Conservation (phyloP, 257 asterid species). For the Fraxinus quadrangulata region DNA sequence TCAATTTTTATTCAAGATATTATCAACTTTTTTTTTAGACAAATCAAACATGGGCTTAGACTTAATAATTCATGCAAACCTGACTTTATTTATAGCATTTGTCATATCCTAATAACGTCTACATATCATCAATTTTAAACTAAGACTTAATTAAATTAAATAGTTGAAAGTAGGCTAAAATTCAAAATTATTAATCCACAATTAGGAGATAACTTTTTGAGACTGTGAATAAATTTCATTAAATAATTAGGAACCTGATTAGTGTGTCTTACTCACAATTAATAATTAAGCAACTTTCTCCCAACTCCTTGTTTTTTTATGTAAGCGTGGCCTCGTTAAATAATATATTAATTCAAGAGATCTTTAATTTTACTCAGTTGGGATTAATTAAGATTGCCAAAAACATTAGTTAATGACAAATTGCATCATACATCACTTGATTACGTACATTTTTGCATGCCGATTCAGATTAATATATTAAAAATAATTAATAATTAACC, state of each 20-base stretch:
- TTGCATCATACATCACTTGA: slow-evolving; percentile 20
- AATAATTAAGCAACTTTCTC: slow-evolving; percentile 8
- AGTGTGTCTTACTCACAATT: background rate
- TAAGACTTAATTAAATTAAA: slow-evolving; percentile 18
- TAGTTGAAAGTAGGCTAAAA: slow-evolving; percentile 30
- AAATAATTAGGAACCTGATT: background rate
- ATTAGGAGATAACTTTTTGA: slow-evolving; percentile 24
- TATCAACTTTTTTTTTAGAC: too few species aligned
- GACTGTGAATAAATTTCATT: slow-evolving; percentile 10
- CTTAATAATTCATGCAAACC: too few species aligned
- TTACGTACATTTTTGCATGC: background rate
- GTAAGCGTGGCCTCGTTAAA: background rate
- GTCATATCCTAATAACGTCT: too few species aligned
- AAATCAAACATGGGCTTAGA: too few species aligned
- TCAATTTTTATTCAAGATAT: too few species aligned
- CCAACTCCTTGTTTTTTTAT: background rate
- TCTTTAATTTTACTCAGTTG: background rate
- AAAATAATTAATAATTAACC: background rate
- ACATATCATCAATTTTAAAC: background rate
- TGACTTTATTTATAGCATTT: too few species aligned
- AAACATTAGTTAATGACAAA: background rate
- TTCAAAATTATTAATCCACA: slow-evolving; percentile 11
- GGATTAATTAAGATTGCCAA: background rate
- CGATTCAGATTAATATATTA: background rate
- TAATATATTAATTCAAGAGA: background rate